phyloP scores from a whole-genome alignment of 805 yeast genomes.

The Tetrapisispora iriomotensis region DNA sequence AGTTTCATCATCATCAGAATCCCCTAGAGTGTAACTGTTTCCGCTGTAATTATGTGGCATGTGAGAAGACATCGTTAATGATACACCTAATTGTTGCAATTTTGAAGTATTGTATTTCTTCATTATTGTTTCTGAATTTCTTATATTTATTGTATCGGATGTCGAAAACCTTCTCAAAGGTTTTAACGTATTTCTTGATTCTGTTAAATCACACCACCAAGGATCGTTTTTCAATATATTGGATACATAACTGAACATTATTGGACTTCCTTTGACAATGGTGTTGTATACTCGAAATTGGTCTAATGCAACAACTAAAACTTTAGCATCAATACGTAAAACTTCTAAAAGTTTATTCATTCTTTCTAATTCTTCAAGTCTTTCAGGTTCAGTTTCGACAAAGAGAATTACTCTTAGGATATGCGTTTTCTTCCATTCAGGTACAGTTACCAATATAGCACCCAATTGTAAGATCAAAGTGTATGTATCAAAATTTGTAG shows the following conservation, averaged over 20 bases:
- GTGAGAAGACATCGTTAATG: conserved; percentile 66
- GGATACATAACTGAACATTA: conserved; percentile 39
- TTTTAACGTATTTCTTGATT: conserved; percentile 38
- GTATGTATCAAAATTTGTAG: conserved; percentile 93
- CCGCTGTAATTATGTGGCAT: conserved; percentile 30
- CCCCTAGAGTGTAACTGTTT: conserved; percentile 23
- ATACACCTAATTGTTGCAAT: conserved; percentile 66
- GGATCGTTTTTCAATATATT: conserved; percentile 46
- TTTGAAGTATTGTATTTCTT: conserved; percentile 41
- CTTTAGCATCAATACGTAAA: conserved; percentile 75
- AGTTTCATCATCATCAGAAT: conserved; percentile 21
- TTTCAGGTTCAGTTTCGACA: conserved; percentile 68
- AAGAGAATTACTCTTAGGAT: conserved; percentile 73
- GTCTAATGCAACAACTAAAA: conserved; percentile 61
- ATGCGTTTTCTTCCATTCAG: conserved; percentile 80
- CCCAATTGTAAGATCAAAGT: conserved; percentile 90
- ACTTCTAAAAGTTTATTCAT: conserved; percentile 55
- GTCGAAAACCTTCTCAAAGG: conserved; percentile 26
- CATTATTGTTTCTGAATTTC: conserved; percentile 10
- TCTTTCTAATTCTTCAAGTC: conserved; percentile 57
- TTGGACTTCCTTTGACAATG: conserved; percentile 58
- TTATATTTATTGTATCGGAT: conserved; percentile 22
- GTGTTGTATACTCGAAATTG: conserved; percentile 58
- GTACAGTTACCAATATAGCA: conserved; percentile 85
- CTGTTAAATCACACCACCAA: conserved; percentile 75